phyloP scores from a whole-genome alignment of 345 rosid genomes.

The Eucalyptus decipiens region DNA sequence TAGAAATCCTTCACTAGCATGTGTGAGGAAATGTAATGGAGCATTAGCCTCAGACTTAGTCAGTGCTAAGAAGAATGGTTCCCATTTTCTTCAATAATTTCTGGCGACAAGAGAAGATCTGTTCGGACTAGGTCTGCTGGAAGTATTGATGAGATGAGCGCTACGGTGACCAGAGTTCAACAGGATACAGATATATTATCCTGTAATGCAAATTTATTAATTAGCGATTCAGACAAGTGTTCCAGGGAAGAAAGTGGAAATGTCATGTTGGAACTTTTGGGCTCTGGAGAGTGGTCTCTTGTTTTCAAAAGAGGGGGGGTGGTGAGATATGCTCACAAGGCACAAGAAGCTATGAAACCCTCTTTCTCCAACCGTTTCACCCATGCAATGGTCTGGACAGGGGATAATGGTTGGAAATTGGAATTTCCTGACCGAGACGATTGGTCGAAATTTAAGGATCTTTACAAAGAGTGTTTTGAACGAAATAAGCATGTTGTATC shows the following conservation, averaged over 20 bases:
- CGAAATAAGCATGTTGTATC: conserved; percentile 24
- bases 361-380: conserved; percentile 46
- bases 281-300: conserved; percentile 63
- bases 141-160: conserved; percentile 13
- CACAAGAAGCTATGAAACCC: conserved; percentile 55
- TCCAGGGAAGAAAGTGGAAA: conserved; percentile 59
- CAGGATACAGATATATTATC: conserved; percentile 18
- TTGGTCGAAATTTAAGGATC: conserved; percentile 79
- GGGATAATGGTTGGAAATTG: conserved; percentile 71
- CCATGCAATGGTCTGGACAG: conserved; percentile 59
- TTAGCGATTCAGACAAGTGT: conserved; percentile 52
- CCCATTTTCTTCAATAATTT: conserved; percentile 30
- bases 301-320: conserved; percentile 43
- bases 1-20: conserved; percentile 28
- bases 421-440: conserved; percentile 66
- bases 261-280: conserved; percentile 35
- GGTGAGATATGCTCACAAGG: conserved; percentile 30
- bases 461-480: conserved; percentile 73
- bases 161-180: conserved; percentile 4
- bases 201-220: conserved; percentile 61
- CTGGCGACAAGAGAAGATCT: conserved; percentile 44
- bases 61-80: conserved; percentile 43
- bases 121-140: conserved; percentile 8
- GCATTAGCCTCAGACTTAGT: conserved; percentile 45
- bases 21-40: conserved; percentile 41